phyloP scores from a whole-genome alignment of 1,284 basidiomycete species.

The Boletellus deceptivus region DNA sequence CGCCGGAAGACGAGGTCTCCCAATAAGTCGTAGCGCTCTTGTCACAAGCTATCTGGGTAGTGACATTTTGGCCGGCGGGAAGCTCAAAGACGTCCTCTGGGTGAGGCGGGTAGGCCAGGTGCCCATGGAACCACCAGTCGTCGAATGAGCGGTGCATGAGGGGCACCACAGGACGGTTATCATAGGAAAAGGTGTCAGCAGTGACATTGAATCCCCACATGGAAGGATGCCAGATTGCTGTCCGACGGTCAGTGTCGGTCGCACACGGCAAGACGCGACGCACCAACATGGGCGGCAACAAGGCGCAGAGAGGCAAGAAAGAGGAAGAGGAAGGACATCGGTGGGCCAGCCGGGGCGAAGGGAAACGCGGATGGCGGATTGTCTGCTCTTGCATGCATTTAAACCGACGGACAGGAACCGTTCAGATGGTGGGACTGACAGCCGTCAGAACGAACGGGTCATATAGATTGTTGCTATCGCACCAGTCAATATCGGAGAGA shows the following conservation, averaged over 20 bases:
- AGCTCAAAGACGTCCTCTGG: slow-evolving; percentile 37
- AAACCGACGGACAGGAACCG: no score
- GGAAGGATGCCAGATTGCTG: slow-evolving; percentile 23
- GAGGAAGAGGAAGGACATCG: slow-evolving; percentile 7
- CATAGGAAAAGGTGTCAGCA: slow-evolving; percentile 16
- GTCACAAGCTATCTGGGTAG: slow-evolving; percentile 30
- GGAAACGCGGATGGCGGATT: no score
- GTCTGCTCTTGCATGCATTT: no score
- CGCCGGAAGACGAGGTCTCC: slow-evolving; percentile 25
- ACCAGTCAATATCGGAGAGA: slow-evolving; percentile 8
- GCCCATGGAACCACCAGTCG: slow-evolving; percentile 46
- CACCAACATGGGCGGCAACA: slow-evolving; percentile 18
- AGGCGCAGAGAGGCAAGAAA: slow-evolving; percentile 1
- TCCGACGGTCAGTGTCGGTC: not conserved
- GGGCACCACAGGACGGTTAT: slow-evolving; percentile 37
- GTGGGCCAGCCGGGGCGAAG: slow-evolving; percentile 22
- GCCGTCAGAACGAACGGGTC: no score
- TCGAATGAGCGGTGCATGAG: slow-evolving; percentile 33
- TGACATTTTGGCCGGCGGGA: slow-evolving; percentile 28
- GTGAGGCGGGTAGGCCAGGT: slow-evolving; percentile 36
- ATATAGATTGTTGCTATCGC: no score
- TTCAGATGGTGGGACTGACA: no score
- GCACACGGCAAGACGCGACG: not conserved
- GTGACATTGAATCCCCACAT: slow-evolving; percentile 34
- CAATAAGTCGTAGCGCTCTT: slow-evolving; percentile 44